Evolutionary conservation across 2,329 filamentous ascomycete genomes (phyloP).

Genomic region (Colletotrichum sojae): DNA sequence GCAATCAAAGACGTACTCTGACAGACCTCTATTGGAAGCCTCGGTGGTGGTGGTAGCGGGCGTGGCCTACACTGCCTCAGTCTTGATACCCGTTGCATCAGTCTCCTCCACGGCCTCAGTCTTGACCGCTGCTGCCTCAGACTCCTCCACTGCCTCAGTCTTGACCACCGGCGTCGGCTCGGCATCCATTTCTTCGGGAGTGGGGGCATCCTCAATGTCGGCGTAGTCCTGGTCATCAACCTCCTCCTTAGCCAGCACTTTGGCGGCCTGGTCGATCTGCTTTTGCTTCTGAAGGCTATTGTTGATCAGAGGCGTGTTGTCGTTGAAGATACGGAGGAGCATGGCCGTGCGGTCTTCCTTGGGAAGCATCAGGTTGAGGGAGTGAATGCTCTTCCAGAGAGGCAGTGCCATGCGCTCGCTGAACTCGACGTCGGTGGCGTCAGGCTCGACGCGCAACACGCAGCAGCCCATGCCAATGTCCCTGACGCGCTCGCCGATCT

Average conservation of each 20-base stretch:
- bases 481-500: conserved; percentile 87
- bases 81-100: not conserved
- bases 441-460: conserved; percentile 86
- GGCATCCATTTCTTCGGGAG: conserved; percentile 48
- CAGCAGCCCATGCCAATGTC: conserved; percentile 92
- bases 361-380: conserved; percentile 96
- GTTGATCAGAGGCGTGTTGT: conserved; percentile 87
- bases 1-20: not conserved
- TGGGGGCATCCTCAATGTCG: conserved; percentile 55
- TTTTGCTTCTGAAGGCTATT: conserved; percentile 67
- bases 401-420: conserved; percentile 89
- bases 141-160: not conserved
- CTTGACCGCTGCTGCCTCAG: not conserved
- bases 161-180: conserved; percentile 9
- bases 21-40: not conserved
- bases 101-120: not conserved
- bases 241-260: conserved; percentile 51
- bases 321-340: conserved; percentile 91
- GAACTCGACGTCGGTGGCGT: conserved; percentile 71
- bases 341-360: conserved; percentile 97
- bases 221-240: conserved; percentile 45
- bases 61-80: not conserved
- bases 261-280: conserved; percentile 50
- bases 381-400: conserved; percentile 93
- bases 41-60: not conserved